phyloP scores from a whole-genome alignment of 352 stramenopile species.

The Phytophthora europaea region DNA sequence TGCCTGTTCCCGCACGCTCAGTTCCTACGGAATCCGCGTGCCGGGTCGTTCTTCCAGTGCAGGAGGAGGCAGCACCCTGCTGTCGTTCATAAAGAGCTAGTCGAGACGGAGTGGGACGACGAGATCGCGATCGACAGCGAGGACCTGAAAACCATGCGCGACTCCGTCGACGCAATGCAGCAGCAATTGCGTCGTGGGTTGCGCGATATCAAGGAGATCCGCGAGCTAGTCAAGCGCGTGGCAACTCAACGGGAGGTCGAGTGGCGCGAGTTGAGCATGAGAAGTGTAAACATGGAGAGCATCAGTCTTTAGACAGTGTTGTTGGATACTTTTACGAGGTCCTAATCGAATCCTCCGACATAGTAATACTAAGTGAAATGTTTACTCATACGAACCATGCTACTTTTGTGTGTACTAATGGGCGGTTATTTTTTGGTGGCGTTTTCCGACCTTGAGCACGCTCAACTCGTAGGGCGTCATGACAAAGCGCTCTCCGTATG shows the following conservation, averaged over 20 bases:
- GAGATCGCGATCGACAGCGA: slow-evolving; percentile 27
- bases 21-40: slow-evolving; percentile 13
- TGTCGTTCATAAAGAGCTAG: slow-evolving; percentile 2
- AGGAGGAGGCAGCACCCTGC: slow-evolving; percentile 8
- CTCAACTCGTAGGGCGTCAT: slow-evolving; percentile 14
- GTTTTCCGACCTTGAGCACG: slow-evolving; percentile 8
- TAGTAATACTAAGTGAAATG: slow-evolving; percentile 17
- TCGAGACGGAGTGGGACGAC: slow-evolving; percentile 14
- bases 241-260: slow-evolving; percentile 14
- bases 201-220: slow-evolving; percentile 37
- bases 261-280: background rate
- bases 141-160: slow-evolving; percentile 34
- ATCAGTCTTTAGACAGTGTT: background rate
- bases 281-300: background rate
- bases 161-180: slow-evolving; percentile 43
- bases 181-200: slow-evolving; percentile 38
- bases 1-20: slow-evolving; percentile 10
- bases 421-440: slow-evolving; percentile 11
- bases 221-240: slow-evolving; percentile 31
- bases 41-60: slow-evolving; percentile 11
- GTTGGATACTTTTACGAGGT: slow-evolving; percentile 22
- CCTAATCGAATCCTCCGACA: background rate
- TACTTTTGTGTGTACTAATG: slow-evolving; percentile 19
- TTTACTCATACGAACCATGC: slow-evolving; percentile 14
- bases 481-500: slow-evolving; percentile 58